Percentiles rank a stretch among this genome's conserved stretches.
phyloP scores from a whole-genome alignment of 345 rosid genomes.

The Gossypium mustelinum region DNA sequence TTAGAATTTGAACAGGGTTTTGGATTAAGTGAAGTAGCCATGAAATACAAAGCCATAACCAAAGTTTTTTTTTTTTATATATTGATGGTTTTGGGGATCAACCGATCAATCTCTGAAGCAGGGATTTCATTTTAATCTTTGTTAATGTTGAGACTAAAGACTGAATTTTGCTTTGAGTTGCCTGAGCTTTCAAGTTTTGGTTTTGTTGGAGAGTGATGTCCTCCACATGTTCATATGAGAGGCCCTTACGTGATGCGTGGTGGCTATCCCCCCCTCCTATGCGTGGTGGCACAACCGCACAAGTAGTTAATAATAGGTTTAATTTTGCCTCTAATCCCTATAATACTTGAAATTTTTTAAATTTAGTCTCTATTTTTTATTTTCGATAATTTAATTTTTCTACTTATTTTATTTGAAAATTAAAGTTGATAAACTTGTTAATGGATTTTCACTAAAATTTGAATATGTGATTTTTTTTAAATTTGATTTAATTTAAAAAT shows the following conservation, averaged over 20 bases:
- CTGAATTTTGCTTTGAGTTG: background rate
- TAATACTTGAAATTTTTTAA: too few species aligned
- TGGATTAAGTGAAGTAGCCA: constrained; percentile 26
- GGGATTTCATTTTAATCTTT: background rate
- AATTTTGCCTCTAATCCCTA: too few species aligned
- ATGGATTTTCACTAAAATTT: too few species aligned
- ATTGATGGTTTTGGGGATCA: background rate
- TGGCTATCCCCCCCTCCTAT: background rate
- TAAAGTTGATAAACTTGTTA: too few species aligned
- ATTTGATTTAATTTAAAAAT: too few species aligned
- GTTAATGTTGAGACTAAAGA: background rate
- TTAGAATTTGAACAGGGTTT: constrained; percentile 1
- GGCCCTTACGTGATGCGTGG: background rate
- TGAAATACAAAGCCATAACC: constrained; percentile 37
- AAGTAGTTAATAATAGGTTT: too few species aligned
- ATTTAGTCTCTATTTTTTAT: too few species aligned
- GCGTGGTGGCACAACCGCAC: background rate
- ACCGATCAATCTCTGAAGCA: background rate
- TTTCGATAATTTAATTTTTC: too few species aligned
- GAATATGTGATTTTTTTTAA: too few species aligned
- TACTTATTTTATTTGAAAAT: too few species aligned
- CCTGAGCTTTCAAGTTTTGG: background rate
- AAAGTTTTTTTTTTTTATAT: background rate
- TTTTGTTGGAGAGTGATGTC: background rate
- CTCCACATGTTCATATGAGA: background rate